These are phyloP conservation scores for Clonostachys rhizophaga DNA, from an alignment of 2,329 filamentous ascomycete species.

Conservation along the genomic window DNA sequence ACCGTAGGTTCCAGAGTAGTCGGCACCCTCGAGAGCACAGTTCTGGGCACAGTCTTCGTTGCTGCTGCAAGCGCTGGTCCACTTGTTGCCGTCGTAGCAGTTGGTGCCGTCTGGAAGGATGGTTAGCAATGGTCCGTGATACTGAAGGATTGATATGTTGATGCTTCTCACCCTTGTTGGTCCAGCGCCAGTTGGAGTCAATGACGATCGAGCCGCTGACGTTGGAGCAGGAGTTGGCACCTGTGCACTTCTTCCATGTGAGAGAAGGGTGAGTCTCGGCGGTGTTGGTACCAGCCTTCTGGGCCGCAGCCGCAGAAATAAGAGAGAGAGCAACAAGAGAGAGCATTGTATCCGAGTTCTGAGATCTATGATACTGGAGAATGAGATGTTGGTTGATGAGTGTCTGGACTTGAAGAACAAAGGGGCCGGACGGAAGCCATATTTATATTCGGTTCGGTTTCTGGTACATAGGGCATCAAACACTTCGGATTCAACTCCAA, in stretches of 20 bases:
- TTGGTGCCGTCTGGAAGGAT: slow-evolving; percentile 14
- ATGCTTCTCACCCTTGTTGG: slow-evolving; percentile 26
- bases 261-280: slow-evolving; percentile 37
- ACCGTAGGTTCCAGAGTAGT: slow-evolving; percentile 38
- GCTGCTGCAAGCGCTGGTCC: slow-evolving; percentile 26
- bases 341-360: slow-evolving; percentile 2
- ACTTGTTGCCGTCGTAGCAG: slow-evolving; percentile 41
- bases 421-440: background rate
- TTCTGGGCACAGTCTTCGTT: slow-evolving; percentile 33
- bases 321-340: slow-evolving; percentile 7
- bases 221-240: slow-evolving; percentile 29
- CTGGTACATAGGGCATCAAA: too few species aligned
- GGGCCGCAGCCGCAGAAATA: slow-evolving; percentile 22
- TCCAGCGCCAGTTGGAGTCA: slow-evolving; percentile 51
- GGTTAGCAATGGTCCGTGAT: background rate
- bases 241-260: slow-evolving; percentile 37
- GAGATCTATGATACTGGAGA: background rate
- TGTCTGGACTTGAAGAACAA: background rate
- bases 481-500: too few species aligned
- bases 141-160: slow-evolving; percentile 17
- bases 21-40: slow-evolving; percentile 40
- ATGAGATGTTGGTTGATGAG: background rate
- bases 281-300: slow-evolving; percentile 31
- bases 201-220: slow-evolving; percentile 39
- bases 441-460: background rate